Base-by-base conservation (phyloP, 441 rosid species). In the Lepidium campestre region DNA sequence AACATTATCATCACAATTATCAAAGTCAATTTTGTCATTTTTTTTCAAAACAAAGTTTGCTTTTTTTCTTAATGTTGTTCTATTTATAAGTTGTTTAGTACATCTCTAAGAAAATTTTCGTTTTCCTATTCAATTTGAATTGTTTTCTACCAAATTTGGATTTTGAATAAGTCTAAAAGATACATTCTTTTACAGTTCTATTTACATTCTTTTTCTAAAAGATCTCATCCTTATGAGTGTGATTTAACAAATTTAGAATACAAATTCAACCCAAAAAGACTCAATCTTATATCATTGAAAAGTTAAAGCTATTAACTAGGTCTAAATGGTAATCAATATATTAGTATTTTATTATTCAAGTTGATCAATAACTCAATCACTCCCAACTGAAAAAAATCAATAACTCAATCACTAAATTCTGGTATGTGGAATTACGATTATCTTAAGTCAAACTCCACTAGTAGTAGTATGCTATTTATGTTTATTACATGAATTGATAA, bases 1-100 rank as follows among this genome's bases (percentile, higher is more conserved):
- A 65, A 41, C 40, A 65, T 27, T 42, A 65, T 40, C 40, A 65
- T 17, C 12, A 68, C 49, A 41, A 58, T 57, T 29, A 68, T 12
- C 35, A 31, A 52, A 68, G 14, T 20, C 60, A 17, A 59, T 36
- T 58, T 58, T n/a, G 3, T 39, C 73, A 67, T 57, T 27, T 14
- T 46, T 7, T 5, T n/a, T 52, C 1, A 4, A 20, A 36, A 20
- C n/a, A 57, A n/a, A 7, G 2, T 29, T 29, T 29, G 32, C 32
- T 4, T 8, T 22, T 48, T 37, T 22, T 6, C 0, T 5, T 46
- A 20, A 2, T 32, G 36, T 44, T 18, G n/a, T 6, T 12, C 58
- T 58, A 48, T 58, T 67, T 68, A 57, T 49, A 58, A 57, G 17
- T 0, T 57, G 25, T 40, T 29, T 32, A 27, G 4, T 27, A 13